These are phyloP conservation scores for Elaeis oleifera DNA, from an alignment of 202 grass and related monocot genomes.

Conservation along the genomic window DNA sequence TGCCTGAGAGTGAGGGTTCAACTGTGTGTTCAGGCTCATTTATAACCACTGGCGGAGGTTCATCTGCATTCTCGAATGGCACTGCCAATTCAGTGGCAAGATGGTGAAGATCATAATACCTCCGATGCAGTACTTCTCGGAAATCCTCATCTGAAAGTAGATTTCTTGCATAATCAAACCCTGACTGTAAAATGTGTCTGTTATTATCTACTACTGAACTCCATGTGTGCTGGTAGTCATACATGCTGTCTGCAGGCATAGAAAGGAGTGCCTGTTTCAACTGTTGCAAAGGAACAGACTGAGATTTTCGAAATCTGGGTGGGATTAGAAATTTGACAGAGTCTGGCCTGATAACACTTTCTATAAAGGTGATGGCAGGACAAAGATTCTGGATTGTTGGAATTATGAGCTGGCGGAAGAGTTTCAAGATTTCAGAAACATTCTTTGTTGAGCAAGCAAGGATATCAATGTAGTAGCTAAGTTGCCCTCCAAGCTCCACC, in stretches of 20 bases:
- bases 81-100: constrained; percentile 63
- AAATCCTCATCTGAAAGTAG: constrained; percentile 81
- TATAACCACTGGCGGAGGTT: constrained; percentile 4
- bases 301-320: constrained; percentile 46
- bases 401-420: constrained; percentile 62
- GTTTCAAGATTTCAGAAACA: constrained; percentile 67
- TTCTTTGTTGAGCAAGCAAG: constrained; percentile 76
- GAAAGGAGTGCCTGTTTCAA: constrained; percentile 71
- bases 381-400: constrained; percentile 62
- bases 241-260: constrained; percentile 73
- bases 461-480: constrained; percentile 59
- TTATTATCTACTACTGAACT: constrained; percentile 37
- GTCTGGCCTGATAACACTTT: constrained; percentile 74
- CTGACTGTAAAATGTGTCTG: constrained; percentile 42
- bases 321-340: constrained; percentile 56
- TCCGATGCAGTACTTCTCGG: constrained; percentile 61
- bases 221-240: constrained; percentile 77
- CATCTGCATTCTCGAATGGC: constrained; percentile 19
- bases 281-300: constrained; percentile 57
- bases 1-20: constrained; percentile 75
- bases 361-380: constrained; percentile 51
- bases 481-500: constrained; percentile 45
- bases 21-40: constrained; percentile 18
- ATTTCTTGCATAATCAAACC: constrained; percentile 60
- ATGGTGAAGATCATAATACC: constrained; percentile 90